These are phyloP conservation scores for Mycena sanguinolenta DNA, from an alignment of 768 basidiomycete genomes.

Conservation along the genomic window DNA sequence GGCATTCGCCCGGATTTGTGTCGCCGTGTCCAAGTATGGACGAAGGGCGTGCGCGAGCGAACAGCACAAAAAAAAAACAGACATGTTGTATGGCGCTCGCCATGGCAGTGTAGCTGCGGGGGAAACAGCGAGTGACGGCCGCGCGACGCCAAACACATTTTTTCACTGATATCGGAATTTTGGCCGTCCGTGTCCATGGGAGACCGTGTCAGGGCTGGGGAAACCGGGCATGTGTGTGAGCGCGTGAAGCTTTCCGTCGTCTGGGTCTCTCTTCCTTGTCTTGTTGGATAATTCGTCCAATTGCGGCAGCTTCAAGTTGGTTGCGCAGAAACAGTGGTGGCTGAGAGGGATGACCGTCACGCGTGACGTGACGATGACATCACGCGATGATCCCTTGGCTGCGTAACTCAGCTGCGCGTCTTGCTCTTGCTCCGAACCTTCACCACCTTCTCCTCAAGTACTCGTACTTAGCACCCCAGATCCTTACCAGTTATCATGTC, in stretches of 20 bases:
- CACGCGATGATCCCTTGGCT: background rate
- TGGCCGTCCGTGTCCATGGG: background rate
- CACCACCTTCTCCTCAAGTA: background rate
- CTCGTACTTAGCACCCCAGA: background rate
- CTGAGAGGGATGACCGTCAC: no score
- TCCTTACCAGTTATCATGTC: constrained; percentile 54
- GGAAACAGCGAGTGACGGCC: background rate
- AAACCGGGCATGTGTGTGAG: background rate
- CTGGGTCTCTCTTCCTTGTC: no score
- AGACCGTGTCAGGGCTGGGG: background rate
- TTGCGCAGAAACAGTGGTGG: no score
- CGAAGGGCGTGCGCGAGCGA: no score
- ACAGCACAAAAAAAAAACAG: background rate
- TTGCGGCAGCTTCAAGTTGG: no score
- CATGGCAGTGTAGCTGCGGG: background rate
- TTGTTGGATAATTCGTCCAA: no score
- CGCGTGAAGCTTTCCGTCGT: no score
- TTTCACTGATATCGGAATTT: constrained; percentile 2
- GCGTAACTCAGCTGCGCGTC: background rate
- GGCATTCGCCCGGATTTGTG: background rate
- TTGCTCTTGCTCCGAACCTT: constrained; percentile 5
- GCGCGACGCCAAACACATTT: background rate
- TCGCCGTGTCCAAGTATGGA: background rate
- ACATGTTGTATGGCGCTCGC: background rate
- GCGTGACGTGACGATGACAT: background rate